A percentile compares a stretch with the other conserved stretches of the same genome.
Conservation (phyloP, 2,329 filamentous ascomycete species). For the Epichloe amarillans region DNA sequence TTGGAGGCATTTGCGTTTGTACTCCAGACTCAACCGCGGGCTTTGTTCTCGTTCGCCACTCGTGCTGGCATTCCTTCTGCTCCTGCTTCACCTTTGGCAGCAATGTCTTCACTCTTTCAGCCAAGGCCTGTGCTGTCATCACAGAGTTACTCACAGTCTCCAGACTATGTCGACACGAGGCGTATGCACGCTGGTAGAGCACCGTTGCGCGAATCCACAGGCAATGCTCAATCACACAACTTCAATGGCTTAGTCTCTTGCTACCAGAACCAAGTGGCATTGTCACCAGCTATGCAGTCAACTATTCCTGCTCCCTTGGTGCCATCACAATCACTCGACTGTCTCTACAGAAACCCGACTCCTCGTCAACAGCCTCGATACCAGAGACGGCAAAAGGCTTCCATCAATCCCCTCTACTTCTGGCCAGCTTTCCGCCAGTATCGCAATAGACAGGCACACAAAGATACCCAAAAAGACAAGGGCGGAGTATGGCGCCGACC, state of each 20-base stretch:
- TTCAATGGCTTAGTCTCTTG: constrained; percentile 30
- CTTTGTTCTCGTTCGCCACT: constrained; percentile 15
- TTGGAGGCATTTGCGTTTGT: constrained; percentile 15
- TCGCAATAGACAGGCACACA: constrained; percentile 50
- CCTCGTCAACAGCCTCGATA: constrained; percentile 23
- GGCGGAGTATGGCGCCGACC: constrained; percentile 40
- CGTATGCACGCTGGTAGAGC: constrained; percentile 26
- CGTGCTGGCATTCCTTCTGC: constrained; percentile 20
- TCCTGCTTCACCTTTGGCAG: constrained; percentile 9
- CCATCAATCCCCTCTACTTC: constrained; percentile 46
- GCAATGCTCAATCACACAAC: constrained; percentile 34
- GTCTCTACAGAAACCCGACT: constrained; percentile 24
- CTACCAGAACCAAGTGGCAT: constrained; percentile 28
- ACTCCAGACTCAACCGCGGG: constrained; percentile 8
- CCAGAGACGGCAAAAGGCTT: constrained; percentile 22
- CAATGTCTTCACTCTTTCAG: constrained; percentile 27
- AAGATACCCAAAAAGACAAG: constrained; percentile 45
- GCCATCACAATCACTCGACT: constrained; percentile 34
- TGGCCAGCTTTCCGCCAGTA: constrained; percentile 53
- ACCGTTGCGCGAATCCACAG: constrained; percentile 38
- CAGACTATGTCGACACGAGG: constrained; percentile 34
- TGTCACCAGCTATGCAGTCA: constrained; percentile 31
- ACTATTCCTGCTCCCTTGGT: constrained; percentile 38
- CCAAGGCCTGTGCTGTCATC: constrained; percentile 35
- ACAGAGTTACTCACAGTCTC: constrained; percentile 34